phyloP scores from a whole-genome alignment of 768 basidiomycete species.

The Collybia mongolica region DNA sequence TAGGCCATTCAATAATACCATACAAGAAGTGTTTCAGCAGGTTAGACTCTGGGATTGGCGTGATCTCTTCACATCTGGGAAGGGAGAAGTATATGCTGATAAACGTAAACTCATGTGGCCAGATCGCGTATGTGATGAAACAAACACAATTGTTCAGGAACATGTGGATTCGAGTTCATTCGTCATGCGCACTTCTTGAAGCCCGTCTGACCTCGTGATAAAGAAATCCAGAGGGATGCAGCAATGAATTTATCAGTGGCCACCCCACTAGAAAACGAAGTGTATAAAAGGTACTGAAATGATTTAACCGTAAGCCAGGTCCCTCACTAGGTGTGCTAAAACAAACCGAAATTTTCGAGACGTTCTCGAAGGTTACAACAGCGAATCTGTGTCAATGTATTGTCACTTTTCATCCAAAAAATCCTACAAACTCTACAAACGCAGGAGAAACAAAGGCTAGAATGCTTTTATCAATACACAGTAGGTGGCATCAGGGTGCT shows the following conservation, averaged over 20 bases:
- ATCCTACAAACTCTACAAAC: background rate
- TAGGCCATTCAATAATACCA: conserved; percentile 17
- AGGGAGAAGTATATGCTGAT: conserved; percentile 16
- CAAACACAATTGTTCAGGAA: conserved; percentile 6
- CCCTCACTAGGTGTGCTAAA: background rate
- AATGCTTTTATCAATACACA: background rate
- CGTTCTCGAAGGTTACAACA: conserved; percentile 2
- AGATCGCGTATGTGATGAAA: conserved; percentile 13
- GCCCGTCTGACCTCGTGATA: conserved; percentile 4
- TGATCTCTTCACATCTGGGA: conserved; percentile 9
- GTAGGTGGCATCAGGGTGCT: background rate
- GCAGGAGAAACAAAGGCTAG: conserved; percentile 6
- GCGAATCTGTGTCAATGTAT: background rate
- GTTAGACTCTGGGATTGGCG: background rate
- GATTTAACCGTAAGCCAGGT: background rate
- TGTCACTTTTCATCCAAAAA: background rate
- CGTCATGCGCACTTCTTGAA: conserved; percentile 3
- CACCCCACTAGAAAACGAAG: conserved; percentile 9
- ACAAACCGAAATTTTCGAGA: conserved; percentile 6
- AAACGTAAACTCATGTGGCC: conserved; percentile 15
- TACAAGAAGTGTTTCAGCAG: background rate
- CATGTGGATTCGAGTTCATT: background rate
- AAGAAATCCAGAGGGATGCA: conserved; percentile 5
- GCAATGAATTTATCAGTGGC: conserved; percentile 11
- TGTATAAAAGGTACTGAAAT: conserved; percentile 12